A percentile compares a stretch with the other conserved stretches of the same genome.
These are phyloP conservation scores for Lathyrus tuberosus DNA, from an alignment of 306 rosid species.

Conservation along the genomic window DNA sequence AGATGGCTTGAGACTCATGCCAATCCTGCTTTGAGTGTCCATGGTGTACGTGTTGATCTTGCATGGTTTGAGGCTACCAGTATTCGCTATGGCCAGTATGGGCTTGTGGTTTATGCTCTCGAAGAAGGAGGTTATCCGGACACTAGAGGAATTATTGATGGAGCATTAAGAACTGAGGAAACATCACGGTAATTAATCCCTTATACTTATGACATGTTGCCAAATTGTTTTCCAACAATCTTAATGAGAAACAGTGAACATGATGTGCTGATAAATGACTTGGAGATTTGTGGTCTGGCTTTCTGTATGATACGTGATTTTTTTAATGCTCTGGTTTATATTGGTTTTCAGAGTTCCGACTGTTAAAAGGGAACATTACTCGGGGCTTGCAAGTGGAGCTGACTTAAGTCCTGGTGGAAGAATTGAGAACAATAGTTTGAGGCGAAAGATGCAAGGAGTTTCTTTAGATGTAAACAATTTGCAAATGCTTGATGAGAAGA, in stretches of 20 bases:
- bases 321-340: conserved; percentile 7
- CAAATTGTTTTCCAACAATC: background rate
- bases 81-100: conserved; percentile 93
- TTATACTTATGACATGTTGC: conserved; percentile 12
- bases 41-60: conserved; percentile 78
- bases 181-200: conserved; percentile 72
- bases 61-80: conserved; percentile 89
- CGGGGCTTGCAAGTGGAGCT: conserved; percentile 48
- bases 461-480: conserved; percentile 66
- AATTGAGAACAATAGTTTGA: conserved; percentile 49
- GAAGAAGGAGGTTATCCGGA: conserved; percentile 52
- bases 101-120: conserved; percentile 69
- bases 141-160: conserved; percentile 52
- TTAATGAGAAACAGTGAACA: conserved; percentile 3
- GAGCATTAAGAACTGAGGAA: conserved; percentile 51
- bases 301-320: conserved; percentile 17
- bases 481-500: conserved; percentile 82
- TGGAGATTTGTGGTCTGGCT: conserved; percentile 19
- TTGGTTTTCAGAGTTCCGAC: conserved; percentile 49
- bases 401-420: conserved; percentile 48
- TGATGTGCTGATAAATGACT: conserved; percentile 19
- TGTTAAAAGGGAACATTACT: conserved; percentile 50
- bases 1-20: conserved; percentile 92
- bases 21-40: conserved; percentile 76
- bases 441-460: conserved; percentile 66